Evolutionary conservation across 805 yeast genomes (phyloP).

Genomic region (Sporopachydermia lactativora): DNA sequence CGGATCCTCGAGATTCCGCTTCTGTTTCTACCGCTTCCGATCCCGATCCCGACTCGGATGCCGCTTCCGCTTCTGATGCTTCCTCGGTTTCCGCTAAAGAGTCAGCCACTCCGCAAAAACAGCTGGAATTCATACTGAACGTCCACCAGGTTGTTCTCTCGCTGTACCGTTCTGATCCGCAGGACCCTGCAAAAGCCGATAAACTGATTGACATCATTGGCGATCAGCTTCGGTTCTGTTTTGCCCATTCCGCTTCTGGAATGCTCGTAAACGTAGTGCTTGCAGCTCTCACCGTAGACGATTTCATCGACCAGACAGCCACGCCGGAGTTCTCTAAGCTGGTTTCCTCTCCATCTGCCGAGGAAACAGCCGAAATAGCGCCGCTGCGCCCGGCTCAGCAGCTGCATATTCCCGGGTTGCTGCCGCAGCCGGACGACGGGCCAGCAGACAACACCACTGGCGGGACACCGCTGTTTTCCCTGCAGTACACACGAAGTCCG

Average conservation of each 20-base stretch:
- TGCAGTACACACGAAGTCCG: slow-evolving; percentile 11
- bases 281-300: slow-evolving; percentile 56
- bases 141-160: slow-evolving; percentile 52
- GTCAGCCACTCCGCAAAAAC: slow-evolving; percentile 32
- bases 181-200: slow-evolving; percentile 43
- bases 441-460: slow-evolving; percentile 44
- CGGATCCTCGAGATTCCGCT: too few relatives aligned
- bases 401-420: too few relatives aligned
- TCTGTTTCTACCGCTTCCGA: too few relatives aligned
- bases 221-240: slow-evolving; percentile 44
- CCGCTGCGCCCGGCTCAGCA: too few relatives aligned
- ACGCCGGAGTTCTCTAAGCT: slow-evolving; percentile 52
- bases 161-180: slow-evolving; percentile 53
- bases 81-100: slow-evolving; percentile 9
- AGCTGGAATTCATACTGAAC: slow-evolving; percentile 58
- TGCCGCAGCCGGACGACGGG: too few relatives aligned
- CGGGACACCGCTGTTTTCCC: slow-evolving; percentile 20
- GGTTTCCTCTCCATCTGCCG: slow-evolving; percentile 38
- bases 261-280: slow-evolving; percentile 55
- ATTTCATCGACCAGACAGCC: slow-evolving; percentile 51
- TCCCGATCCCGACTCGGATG: too few relatives aligned
- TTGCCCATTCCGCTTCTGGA: slow-evolving; percentile 41
- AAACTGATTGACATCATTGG: slow-evolving; percentile 63
- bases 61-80: slow-evolving; percentile 5
- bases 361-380: background rate